Conservation (phyloP, 2,329 filamentous ascomycete species). For the Cladosporium sp. region DNA sequence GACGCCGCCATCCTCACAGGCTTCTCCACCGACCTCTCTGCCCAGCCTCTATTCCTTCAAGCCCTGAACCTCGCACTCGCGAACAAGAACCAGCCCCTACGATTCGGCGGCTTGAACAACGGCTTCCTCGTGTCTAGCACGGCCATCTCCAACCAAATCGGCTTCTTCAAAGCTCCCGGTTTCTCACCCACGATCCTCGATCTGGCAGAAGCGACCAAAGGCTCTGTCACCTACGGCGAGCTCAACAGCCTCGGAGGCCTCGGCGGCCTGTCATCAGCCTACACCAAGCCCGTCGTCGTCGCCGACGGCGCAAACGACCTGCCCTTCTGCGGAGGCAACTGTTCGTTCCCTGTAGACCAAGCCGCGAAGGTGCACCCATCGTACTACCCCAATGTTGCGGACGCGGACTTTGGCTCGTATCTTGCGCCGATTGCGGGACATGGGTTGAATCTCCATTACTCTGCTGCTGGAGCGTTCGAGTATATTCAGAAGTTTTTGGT, state of each 20-base stretch:
- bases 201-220: conserved; percentile 32
- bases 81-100: conserved; percentile 28
- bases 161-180: conserved; percentile 33
- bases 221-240: conserved; percentile 35
- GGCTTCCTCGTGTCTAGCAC: conserved; percentile 33
- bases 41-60: conserved; percentile 27
- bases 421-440: conserved; percentile 32
- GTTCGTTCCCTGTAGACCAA: conserved; percentile 29
- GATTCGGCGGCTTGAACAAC: conserved; percentile 32
- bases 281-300: conserved; percentile 32
- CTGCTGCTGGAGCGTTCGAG: conserved; percentile 30
- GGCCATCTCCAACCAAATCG: conserved; percentile 31
- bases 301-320: conserved; percentile 34
- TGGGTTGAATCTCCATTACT: conserved; percentile 36
- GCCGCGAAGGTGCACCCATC: conserved; percentile 24
- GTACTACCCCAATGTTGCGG: conserved; percentile 27
- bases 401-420: conserved; percentile 24
- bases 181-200: conserved; percentile 33
- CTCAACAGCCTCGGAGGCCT: conserved; percentile 29
- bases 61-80: conserved; percentile 35
- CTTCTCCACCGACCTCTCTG: conserved; percentile 32
- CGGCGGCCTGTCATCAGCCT: conserved; percentile 24
- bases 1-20: conserved; percentile 43
- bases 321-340: conserved; percentile 37
- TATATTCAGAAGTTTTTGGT: conserved; percentile 32